phyloP scores from a whole-genome alignment of 129 eudicot species.

The Flaveria sonorensis region DNA sequence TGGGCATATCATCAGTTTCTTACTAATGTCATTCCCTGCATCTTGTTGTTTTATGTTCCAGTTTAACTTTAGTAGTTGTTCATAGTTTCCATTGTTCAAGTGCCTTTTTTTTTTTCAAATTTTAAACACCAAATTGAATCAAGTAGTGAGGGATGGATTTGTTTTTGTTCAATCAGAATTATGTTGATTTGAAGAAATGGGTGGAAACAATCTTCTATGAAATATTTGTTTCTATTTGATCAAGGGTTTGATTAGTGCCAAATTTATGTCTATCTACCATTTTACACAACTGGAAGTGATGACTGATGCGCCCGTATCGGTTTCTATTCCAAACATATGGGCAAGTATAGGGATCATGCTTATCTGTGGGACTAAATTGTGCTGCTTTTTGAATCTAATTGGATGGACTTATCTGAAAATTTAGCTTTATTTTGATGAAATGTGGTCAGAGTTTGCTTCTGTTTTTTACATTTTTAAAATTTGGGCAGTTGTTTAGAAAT shows the following conservation, averaged over 20 bases:
- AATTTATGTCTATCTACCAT: not conserved
- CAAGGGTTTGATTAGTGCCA: not conserved
- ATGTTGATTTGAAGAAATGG: no score
- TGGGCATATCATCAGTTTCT: not conserved
- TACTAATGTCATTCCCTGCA: not conserved
- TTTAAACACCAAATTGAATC: not conserved
- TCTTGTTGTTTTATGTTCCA: not conserved
- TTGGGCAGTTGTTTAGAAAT: not conserved
- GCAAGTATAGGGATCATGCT: not conserved
- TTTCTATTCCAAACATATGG: not conserved
- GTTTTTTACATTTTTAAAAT: not conserved
- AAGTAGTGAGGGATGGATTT: not conserved
- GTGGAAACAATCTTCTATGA: not conserved
- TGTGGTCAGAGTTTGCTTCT: not conserved
- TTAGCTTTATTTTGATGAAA: not conserved
- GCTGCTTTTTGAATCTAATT: not conserved
- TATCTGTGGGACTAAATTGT: not conserved
- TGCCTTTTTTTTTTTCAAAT: not conserved
- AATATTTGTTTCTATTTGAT: not conserved
- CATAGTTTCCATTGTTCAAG: not conserved
- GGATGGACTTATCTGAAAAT: not conserved
- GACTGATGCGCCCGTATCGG: not conserved
- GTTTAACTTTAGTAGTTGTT: not conserved
- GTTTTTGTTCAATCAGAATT: not conserved
- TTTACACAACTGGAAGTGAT: not conserved